phyloP scores from a whole-genome alignment of 148 eudicot genomes.

The Silene conica region DNA sequence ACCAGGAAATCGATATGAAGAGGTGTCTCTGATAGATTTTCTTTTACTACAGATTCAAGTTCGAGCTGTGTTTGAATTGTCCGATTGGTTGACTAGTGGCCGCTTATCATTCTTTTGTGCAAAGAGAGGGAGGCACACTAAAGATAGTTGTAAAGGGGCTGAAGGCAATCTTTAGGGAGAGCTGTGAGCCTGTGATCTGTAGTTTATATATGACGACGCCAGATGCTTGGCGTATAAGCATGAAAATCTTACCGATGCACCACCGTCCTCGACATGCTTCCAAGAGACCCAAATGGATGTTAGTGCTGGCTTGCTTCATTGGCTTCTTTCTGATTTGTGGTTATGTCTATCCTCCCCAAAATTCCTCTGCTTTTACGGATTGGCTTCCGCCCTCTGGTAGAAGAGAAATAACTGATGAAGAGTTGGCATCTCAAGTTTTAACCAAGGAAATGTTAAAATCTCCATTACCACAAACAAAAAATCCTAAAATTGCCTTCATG shows the following conservation, averaged over 20 bases:
- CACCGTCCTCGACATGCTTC: constrained; percentile 62
- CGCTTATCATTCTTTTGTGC: neutral
- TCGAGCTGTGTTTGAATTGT: neutral
- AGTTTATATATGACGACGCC: constrained; percentile 45
- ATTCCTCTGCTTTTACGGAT: constrained; percentile 47
- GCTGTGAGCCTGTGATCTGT: constrained; percentile 18
- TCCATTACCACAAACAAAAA: constrained; percentile 35
- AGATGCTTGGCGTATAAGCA: constrained; percentile 63
- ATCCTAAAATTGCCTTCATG: constrained; percentile 67
- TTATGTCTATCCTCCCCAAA: constrained; percentile 68
- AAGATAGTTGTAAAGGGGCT: constrained; percentile 8
- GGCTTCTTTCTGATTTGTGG: constrained; percentile 58
- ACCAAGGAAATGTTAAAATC: constrained; percentile 45
- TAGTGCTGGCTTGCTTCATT: constrained; percentile 55
- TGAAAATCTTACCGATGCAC: constrained; percentile 56
- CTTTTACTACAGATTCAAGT: constrained; percentile 5
- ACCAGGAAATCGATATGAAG: no score
- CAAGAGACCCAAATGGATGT: constrained; percentile 77
- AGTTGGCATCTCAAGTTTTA: constrained; percentile 52
- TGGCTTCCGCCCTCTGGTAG: constrained; percentile 62
- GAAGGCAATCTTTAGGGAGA: constrained; percentile 7
- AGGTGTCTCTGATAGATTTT: constrained; percentile 14
- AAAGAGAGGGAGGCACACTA: neutral
- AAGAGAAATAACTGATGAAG: constrained; percentile 66
- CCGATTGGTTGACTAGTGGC: constrained; percentile 1